Percentiles rank a stretch among this genome's conserved stretches.
These are phyloP conservation scores for Buddleja alternifolia DNA, from an alignment of 257 asterid genomes.

Conservation along the genomic window DNA sequence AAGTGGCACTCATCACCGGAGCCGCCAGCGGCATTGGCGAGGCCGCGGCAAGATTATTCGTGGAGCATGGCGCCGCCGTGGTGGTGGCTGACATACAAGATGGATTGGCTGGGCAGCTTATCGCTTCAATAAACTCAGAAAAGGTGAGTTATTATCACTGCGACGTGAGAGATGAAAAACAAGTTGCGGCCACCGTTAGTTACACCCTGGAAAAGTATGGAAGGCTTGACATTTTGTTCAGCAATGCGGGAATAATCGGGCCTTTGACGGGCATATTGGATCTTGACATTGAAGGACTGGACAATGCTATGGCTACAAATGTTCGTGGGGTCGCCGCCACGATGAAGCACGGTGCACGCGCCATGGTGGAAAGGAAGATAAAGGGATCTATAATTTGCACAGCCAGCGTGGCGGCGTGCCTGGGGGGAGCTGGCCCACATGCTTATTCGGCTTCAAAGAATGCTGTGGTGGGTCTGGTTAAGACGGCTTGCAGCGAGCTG, in stretches of 20 bases:
- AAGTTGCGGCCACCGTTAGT: slow-evolving; percentile 52
- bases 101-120: slow-evolving; percentile 38
- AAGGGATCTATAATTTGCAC: slow-evolving; percentile 69
- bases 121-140: slow-evolving; percentile 41
- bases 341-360: slow-evolving; percentile 62
- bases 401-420: slow-evolving; percentile 53
- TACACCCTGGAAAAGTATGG: slow-evolving; percentile 47
- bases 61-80: slow-evolving; percentile 59
- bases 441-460: slow-evolving; percentile 60
- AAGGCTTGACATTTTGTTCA: slow-evolving; percentile 53
- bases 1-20: slow-evolving; percentile 74
- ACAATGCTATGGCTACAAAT: slow-evolving; percentile 45
- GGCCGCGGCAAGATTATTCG: slow-evolving; percentile 51
- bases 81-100: slow-evolving; percentile 67
- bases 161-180: slow-evolving; percentile 60
- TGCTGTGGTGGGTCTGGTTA: slow-evolving; percentile 64
- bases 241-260: slow-evolving; percentile 64
- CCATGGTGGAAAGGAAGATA: slow-evolving; percentile 52
- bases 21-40: slow-evolving; percentile 84
- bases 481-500: slow-evolving; percentile 53
- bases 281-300: slow-evolving; percentile 47
- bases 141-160: slow-evolving; percentile 53
- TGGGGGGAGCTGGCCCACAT: slow-evolving; percentile 63
- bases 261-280: slow-evolving; percentile 46
- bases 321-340: slow-evolving; percentile 68